Base-by-base conservation (phyloP, 179 eudicot species). In the Amaranthus tricolor region DNA sequence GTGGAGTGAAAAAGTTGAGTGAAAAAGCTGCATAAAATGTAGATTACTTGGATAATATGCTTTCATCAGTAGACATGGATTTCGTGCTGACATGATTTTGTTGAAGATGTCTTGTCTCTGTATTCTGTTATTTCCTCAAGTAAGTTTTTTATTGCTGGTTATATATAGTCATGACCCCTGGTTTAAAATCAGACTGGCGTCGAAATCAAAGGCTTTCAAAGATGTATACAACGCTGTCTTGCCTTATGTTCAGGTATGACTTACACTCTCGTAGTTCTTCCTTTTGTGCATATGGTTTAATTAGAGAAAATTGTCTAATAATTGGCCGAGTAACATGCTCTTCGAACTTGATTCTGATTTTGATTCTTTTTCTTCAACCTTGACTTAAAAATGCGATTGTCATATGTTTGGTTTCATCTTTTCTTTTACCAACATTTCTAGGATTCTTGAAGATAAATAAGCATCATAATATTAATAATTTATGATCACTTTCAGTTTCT, bases 181-280 rank as follows among this genome's bases (percentile, higher is more conserved):
- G 65, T 78, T n/a, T 62, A 76, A 76, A 64, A 62, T 75, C 88
- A 95, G 98, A 89, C 84, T 91, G 47, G 65, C 89, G 12, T 67
- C 45, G 59, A 93, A 84, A 86, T 91, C 88, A 54, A 82, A 88
- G 72, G 74, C 86, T 70, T 78, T 95, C 74, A 69, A 79, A 73
- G 74, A 78, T 68, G 88, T 85, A 20, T 89, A 85, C 73, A 77
- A 85, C 19, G 66, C 55, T 54, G 76, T 87, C 69, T 76, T 88
- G 76, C 96, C 93, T 76, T 83, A 76, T 67, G 86, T 93, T 73
- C 99, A 93, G 96, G 99, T 95, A 77, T 52, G 73, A 53, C 58
- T 66, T 72, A 73, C 59, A 31, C 17, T 52, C 73, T 53, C 20
- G 45, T 19, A 13, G 56, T 40, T 66, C 50, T 71, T 64, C 6